phyloP scores from a whole-genome alignment of 257 asterid species.

The Primulina huaijiensis region DNA sequence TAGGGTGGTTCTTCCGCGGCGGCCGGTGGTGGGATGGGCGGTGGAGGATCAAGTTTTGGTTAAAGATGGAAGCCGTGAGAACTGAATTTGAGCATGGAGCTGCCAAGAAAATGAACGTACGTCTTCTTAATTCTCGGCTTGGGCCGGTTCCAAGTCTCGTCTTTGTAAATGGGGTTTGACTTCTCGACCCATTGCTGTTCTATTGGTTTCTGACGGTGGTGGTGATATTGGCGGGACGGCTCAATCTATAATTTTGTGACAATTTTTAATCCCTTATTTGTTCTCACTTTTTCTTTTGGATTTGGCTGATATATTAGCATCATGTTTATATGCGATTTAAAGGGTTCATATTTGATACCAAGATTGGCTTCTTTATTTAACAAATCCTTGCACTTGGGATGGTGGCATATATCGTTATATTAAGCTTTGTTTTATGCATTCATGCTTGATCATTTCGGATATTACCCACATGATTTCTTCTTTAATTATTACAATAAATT shows the following conservation, averaged over 20 bases:
- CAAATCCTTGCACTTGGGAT: background rate
- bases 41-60: background rate
- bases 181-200: slow-evolving; percentile 27
- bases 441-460: background rate
- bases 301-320: slow-evolving; percentile 5
- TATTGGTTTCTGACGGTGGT: slow-evolving; percentile 25
- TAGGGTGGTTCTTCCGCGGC: slow-evolving; percentile 13
- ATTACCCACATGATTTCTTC: background rate
- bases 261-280: slow-evolving; percentile 13
- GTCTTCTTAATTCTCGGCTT: background rate
- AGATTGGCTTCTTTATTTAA: slow-evolving; percentile 16
- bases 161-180: slow-evolving; percentile 27
- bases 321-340: slow-evolving; percentile 25
- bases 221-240: slow-evolving; percentile 79
- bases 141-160: slow-evolving; percentile 23
- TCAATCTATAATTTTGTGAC: slow-evolving; percentile 51
- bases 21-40: slow-evolving; percentile 7
- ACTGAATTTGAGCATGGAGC: background rate
- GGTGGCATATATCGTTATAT: no score
- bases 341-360: slow-evolving; percentile 11
- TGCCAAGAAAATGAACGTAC: slow-evolving; percentile 1
- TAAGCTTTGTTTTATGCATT: background rate
- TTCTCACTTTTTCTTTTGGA: slow-evolving; percentile 7
- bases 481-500: background rate
- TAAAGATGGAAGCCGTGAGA: slow-evolving; percentile 8